Evolutionary conservation across 1,284 basidiomycete species (phyloP), one percentile per base, ranked within the genome.

Genomic region (Ustilago bromivora): DNA sequence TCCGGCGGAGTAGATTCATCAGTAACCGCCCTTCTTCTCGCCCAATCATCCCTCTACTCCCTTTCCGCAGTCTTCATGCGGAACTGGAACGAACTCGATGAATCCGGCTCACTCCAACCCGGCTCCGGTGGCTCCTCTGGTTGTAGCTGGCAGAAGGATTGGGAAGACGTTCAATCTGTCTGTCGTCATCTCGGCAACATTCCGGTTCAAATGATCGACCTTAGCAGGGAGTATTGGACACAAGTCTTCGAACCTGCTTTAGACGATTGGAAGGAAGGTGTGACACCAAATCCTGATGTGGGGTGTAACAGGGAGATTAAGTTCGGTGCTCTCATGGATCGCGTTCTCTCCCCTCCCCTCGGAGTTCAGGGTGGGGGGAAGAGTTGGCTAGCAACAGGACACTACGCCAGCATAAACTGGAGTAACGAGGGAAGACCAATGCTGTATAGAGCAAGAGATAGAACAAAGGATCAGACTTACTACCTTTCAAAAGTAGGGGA

Each of bases 121-220:
- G 85, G 89, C 1, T 79, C 79, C 11, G 84, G 84, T 31, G 84
- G 84, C 5, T 67, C 78, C 1, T 57, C 71, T 38, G 94, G 94
- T 0, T 98, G 96, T 84, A 92, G 94, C 82, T 98, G 96, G 96
- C 92, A 98, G 87, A 92, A 91, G 64, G 96, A 98, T 82, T 98
- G 94, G 93, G 90, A 92, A 64, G 94, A 96, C 82, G 96, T 98
- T 1, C 91, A 92, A 80, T 87, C 88, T 9, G 93, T 97, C 10
- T 95, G 94, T 83, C 89, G 86, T 66, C 89, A 89, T 78, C 89
- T 84, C 91, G 61, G 92, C 88, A 59, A 90, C 93, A 46, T 91
- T 90, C 36, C 91, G 89, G 66, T 72, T 54, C 59, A 35, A 52
- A 72, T 60, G 64, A 36, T 80, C 35, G 80, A 84, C 56, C 66